A percentile compares a stretch with the other conserved stretches of the same genome.
phyloP scores from a whole-genome alignment of 345 rosid species.

The Geranium rotundifolium region DNA sequence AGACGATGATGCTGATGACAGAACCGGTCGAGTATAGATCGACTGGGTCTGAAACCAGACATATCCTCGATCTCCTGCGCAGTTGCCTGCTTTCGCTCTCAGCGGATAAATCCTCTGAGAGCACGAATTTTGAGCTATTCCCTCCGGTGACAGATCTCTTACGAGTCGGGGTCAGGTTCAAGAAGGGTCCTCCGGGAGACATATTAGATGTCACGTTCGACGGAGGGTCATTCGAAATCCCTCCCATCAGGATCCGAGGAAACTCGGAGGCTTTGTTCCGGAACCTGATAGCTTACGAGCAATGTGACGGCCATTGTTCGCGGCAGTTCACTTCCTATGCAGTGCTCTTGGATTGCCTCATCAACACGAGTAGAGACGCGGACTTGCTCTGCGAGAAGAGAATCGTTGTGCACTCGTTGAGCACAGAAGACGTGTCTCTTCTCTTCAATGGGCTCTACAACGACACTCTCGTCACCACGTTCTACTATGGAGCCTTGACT shows the following conservation, averaged over 20 bases:
- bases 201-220: constrained; percentile 1
- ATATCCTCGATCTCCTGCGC: constrained; percentile 14
- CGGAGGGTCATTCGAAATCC: constrained; percentile 10
- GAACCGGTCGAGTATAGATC: not conserved
- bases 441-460: constrained; percentile 15
- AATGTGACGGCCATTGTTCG: constrained; percentile 8
- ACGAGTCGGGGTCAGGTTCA: not conserved
- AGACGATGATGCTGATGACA: not conserved
- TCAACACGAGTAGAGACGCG: constrained; percentile 12
- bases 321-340: constrained; percentile 18
- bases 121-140: not conserved
- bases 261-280: constrained; percentile 10
- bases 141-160: constrained; percentile 5
- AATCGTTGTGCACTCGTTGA: constrained; percentile 8
- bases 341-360: constrained; percentile 14
- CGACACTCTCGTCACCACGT: constrained; percentile 11
- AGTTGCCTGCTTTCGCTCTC: constrained; percentile 4
- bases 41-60: constrained; percentile 4
- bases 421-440: constrained; percentile 9
- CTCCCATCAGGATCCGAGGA: constrained; percentile 8
- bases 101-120: not conserved
- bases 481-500: not conserved
- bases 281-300: constrained; percentile 21
- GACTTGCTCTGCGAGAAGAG: constrained; percentile 9
- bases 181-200: not conserved